Evolutionary conservation across 257 asterid genomes (phyloP), one percentile per base, ranked within the genome.

Genomic region (Solanum gracilifrons): DNA sequence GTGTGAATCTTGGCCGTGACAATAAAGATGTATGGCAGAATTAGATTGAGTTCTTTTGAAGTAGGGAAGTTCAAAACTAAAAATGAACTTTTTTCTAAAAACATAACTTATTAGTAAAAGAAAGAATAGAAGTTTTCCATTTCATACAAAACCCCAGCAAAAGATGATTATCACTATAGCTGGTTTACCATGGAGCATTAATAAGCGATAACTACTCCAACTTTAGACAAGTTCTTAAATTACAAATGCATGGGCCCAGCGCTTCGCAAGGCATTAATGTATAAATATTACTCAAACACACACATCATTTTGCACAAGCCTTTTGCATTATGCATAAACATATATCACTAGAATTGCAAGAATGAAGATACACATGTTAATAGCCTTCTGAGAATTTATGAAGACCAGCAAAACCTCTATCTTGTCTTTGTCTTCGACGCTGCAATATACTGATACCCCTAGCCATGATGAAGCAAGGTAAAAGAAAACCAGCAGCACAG

Each of bases 361-460:
- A 23, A 77, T 41, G 62, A 77, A 39, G 84, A 77, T 48, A 15
- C 36, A 39, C 10, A 13, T 60, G 76, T 13, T 58, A 51, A 82
- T 48, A 82, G 7, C 18, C 16, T 31, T 23, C 60, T 33, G 25
- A 4, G 21, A 25, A 48, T 20, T 58, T 58, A 62, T 66, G 31
- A 55, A 23, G 29, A 43, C 71, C 48, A 71, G 25, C 4, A 48
- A 32, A 84, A n/a, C 25, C 25, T 46, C 89, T 73, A 83, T 87
- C 94, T 9, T 48, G 21, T 48, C 3, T 48, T 48, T 48, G 21
- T 48, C 60, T 48, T 48, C 9, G 21, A 48, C 88, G 91, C 86
- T 91, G 93, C 87, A 92, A 75, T 33, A 91, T 82, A 66, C 94
- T 91, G 88, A 92, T 86, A 20, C 90, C 93, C 94, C 93, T 91